Percentiles rank a stretch among this genome's conserved stretches.
These are phyloP conservation scores for Cubamyces lactineus DNA, from an alignment of 768 basidiomycete species.

Conservation along the genomic window DNA sequence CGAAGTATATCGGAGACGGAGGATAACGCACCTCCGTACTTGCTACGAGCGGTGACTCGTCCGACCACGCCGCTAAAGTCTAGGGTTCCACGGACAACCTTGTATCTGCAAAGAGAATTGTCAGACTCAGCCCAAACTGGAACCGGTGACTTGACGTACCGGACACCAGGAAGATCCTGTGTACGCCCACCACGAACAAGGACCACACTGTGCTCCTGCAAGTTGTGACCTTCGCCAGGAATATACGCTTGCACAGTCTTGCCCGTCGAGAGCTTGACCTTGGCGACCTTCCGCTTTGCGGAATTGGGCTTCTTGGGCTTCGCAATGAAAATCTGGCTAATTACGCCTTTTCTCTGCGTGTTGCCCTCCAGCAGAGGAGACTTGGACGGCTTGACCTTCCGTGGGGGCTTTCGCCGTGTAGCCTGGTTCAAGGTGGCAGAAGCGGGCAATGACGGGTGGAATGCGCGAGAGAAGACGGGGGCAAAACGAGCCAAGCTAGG, in stretches of 20 bases:
- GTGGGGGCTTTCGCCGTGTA: constrained; percentile 65
- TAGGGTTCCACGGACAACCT: constrained; percentile 88
- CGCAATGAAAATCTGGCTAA: constrained; percentile 74
- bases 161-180: constrained; percentile 97
- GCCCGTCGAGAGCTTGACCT: constrained; percentile 90
- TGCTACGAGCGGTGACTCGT: constrained; percentile 79
- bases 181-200: constrained; percentile 93
- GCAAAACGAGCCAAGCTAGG: constrained; percentile 11
- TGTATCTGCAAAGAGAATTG: constrained; percentile 64
- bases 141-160: constrained; percentile 52
- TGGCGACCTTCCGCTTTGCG: constrained; percentile 94
- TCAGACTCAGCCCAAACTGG: not conserved
- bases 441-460: constrained; percentile 64
- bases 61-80: constrained; percentile 92
- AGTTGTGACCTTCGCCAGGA: constrained; percentile 95
- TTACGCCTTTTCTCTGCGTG: constrained; percentile 92
- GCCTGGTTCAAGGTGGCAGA: constrained; percentile 85
- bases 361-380: constrained; percentile 81
- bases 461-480: constrained; percentile 47
- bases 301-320: constrained; percentile 99
- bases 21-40: constrained; percentile 76
- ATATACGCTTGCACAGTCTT: constrained; percentile 92
- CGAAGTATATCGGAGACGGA: constrained; percentile 23
- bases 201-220: constrained; percentile 97
- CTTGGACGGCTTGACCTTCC: constrained; percentile 53